Percentiles rank a stretch among this genome's conserved stretches.
Evolutionary conservation across 2,329 filamentous ascomycete genomes (phyloP).

Genomic region (Alternaria tenuissima): DNA sequence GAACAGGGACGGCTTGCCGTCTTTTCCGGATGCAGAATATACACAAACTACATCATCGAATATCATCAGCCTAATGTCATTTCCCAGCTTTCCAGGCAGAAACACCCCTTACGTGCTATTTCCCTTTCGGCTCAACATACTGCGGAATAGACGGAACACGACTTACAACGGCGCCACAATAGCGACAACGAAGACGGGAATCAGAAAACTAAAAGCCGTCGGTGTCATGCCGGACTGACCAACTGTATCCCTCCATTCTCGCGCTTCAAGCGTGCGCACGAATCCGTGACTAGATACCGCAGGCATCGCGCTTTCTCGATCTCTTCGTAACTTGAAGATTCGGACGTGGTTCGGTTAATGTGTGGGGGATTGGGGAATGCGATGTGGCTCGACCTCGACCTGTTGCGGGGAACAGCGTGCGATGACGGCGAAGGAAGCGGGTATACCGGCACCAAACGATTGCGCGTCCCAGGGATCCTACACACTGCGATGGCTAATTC

Average conservation of each 20-base stretch:
- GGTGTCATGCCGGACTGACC: slow-evolving; percentile 35
- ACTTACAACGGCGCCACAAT: slow-evolving; percentile 43
- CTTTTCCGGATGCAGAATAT: slow-evolving; percentile 33
- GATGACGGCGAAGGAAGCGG: not conserved
- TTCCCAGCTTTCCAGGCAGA: not conserved
- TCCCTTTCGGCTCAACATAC: not conserved
- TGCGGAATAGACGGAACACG: not conserved
- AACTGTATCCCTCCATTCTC: slow-evolving; percentile 28
- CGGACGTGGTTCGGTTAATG: not conserved
- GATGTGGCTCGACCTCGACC: not conserved
- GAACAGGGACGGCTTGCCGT: slow-evolving; percentile 12
- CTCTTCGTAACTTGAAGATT: not conserved
- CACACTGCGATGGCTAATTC: not conserved
- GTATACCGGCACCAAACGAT: slow-evolving; percentile 2
- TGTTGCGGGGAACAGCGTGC: slow-evolving; percentile 3
- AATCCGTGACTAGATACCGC: slow-evolving; percentile 14
- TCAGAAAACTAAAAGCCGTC: slow-evolving; percentile 39
- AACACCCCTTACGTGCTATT: not conserved
- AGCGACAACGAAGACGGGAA: slow-evolving; percentile 40
- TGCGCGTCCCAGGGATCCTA: not conserved
- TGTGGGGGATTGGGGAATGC: not conserved
- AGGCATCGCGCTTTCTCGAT: slow-evolving; percentile 15
- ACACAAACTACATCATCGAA: slow-evolving; percentile 22
- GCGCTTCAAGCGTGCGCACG: slow-evolving; percentile 11
- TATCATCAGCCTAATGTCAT: not conserved